Evolutionary conservation across 2,329 filamentous ascomycete genomes (phyloP).

Genomic region (Cladorrhinum sp.): DNA sequence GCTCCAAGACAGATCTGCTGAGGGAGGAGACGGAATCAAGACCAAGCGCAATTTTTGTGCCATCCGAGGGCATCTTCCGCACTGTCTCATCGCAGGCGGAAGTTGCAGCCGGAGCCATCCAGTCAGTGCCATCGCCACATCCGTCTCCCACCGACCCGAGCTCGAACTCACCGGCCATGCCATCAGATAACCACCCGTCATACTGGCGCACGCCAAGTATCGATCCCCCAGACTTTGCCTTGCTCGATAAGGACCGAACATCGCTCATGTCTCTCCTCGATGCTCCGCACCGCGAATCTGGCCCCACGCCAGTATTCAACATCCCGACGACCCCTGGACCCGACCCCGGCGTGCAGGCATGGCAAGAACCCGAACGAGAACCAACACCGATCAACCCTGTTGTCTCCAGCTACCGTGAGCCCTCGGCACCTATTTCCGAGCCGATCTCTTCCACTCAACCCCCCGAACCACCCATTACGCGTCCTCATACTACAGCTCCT

Average conservation of each 20-base stretch:
- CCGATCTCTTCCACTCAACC: slow-evolving; percentile 15
- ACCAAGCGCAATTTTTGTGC: slow-evolving; percentile 56
- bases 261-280: slow-evolving; percentile 62
- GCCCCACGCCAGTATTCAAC: slow-evolving; percentile 35
- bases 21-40: slow-evolving; percentile 37
- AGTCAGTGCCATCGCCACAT: slow-evolving; percentile 5
- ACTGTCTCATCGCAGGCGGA: slow-evolving; percentile 53
- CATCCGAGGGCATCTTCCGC: slow-evolving; percentile 61
- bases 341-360: slow-evolving; percentile 15
- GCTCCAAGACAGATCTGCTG: slow-evolving; percentile 33
- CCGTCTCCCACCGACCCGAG: slow-evolving; percentile 10
- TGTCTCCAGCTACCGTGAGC: background rate
- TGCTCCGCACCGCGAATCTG: slow-evolving; percentile 45
- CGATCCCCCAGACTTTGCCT: slow-evolving; percentile 58
- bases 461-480: slow-evolving; percentile 13
- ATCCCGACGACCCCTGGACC: slow-evolving; percentile 44
- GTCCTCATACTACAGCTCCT: slow-evolving; percentile 46
- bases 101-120: slow-evolving; percentile 41
- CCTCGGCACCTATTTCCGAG: slow-evolving; percentile 10
- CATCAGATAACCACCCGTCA: slow-evolving; percentile 35
- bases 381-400: background rate
- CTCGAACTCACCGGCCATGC: slow-evolving; percentile 33
- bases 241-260: slow-evolving; percentile 51
- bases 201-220: slow-evolving; percentile 60
- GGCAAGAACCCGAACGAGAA: slow-evolving; percentile 16